These are phyloP conservation scores for Backusella parvicylindrica DNA, from an alignment of 192 early-diverging fungal genomes.

Conservation along the genomic window DNA sequence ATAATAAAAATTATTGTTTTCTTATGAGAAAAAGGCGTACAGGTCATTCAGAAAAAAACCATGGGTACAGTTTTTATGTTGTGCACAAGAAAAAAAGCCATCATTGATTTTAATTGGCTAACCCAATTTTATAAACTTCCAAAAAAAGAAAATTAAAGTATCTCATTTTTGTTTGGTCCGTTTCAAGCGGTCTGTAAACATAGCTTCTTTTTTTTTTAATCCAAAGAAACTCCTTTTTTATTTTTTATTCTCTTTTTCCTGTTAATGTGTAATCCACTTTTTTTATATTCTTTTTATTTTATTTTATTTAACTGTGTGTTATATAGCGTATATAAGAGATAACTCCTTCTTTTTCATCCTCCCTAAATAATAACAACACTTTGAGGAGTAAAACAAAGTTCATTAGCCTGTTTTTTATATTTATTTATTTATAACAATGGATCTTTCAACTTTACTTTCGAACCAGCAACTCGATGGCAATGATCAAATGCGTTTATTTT, in stretches of 20 bases:
- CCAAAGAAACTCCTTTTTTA: not conserved
- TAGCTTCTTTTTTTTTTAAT: not conserved
- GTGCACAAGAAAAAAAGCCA: not conserved
- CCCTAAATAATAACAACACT: not conserved
- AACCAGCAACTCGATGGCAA: not conserved
- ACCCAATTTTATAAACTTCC: not conserved
- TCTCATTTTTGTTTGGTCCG: not conserved
- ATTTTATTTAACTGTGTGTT: not conserved
- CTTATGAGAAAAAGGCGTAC: not conserved
- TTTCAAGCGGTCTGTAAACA: not conserved
- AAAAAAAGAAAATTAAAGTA: not conserved
- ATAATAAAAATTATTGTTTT: no score
- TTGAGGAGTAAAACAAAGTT: not conserved
- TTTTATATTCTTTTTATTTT: not conserved
- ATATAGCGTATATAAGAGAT: not conserved
- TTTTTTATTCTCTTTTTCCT: not conserved
- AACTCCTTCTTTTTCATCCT: not conserved
- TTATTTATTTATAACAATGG: not conserved
- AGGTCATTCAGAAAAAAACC: not conserved
- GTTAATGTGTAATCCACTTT: not conserved
- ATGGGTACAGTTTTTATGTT: not conserved
- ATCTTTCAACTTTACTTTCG: not conserved
- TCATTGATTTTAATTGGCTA: not conserved
- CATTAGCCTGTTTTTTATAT: not conserved
- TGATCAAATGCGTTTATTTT: slow-evolving; percentile 14